Base-by-base conservation (phyloP, 768 basidiomycete genomes). In the Leccinum imitatum region DNA sequence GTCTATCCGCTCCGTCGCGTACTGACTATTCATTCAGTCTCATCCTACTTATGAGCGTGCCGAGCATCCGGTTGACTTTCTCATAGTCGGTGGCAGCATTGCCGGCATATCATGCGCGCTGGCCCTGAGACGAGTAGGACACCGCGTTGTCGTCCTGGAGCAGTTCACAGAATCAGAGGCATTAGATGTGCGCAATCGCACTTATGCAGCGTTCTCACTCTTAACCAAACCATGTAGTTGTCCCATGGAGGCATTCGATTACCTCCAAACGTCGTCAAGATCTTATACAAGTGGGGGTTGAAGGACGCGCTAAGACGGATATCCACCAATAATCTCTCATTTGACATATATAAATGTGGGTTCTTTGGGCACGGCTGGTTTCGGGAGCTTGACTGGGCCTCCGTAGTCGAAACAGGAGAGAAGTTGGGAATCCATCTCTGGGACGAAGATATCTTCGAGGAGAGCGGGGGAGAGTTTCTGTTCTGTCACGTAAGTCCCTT, bases 91-190 rank as follows among this genome's bases (percentile, higher is more conserved):
- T 53, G 83, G 78, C 47, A 80, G 82, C 15, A 76, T 87, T 14
- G 77, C 81, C 41, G 87, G 87, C 10, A 73, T 86, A 52, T 80
- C 86, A 3, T 74, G 80, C 37, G 86, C 86, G 4, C 81, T 79
- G 63, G 75, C 82, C 15, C 75, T 89, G 46, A 77, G 77, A 50
- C 79, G 78, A 64, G 80, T 80, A 6, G 87, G 87, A 6, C 87
- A 89, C 71, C 72, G 76, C 33, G 86, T 87, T n/a, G 73, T 79
- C 2, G 78, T 89, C 3, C 69, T 87, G 21, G 87, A 88, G 67
- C 74, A 77, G 59, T 72, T 69, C 17, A 75, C 77, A 57, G 79
- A 78, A 15, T 74, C 74, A n/a, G 69, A 75, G n/a, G 56, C 58
- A 35, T 70, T 68, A 37, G 73, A 73, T 58, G 79, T 78, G 41